Percentiles rank a stretch among this genome's conserved stretches.
Conservation (phyloP, 768 basidiomycete genomes). For the Mycena polygramma region DNA sequence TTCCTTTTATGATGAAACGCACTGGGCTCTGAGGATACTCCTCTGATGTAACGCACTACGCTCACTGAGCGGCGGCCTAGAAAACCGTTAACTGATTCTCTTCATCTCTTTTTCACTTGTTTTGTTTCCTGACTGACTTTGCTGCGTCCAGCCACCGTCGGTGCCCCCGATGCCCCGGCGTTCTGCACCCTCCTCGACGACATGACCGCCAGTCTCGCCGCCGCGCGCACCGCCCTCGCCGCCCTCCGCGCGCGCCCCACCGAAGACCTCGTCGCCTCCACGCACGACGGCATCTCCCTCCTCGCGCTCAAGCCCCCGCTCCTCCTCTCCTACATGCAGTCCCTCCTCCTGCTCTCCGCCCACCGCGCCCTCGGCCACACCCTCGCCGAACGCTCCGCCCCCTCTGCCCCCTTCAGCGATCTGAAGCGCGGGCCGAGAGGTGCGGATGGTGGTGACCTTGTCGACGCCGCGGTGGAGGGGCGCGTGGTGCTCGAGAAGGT, state of each 20-base stretch:
- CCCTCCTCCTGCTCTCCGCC: constrained; percentile 67
- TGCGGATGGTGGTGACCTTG: constrained; percentile 74
- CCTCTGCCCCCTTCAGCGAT: constrained; percentile 65
- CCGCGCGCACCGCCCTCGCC: constrained; percentile 39
- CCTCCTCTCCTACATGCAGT: constrained; percentile 65
- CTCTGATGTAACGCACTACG: constrained; percentile 61
- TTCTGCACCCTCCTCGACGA: constrained; percentile 58
- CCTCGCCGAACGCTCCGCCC: constrained; percentile 63
- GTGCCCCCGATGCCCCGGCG: constrained; percentile 33
- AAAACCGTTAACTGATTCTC: constrained; percentile 64
- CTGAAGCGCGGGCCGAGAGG: constrained; percentile 68
- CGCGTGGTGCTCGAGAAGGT: constrained; percentile 92
- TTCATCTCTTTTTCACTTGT: constrained; percentile 3
- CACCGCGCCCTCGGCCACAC: constrained; percentile 78
- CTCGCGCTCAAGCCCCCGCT: constrained; percentile 89
- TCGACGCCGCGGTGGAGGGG: constrained; percentile 83
- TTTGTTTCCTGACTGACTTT: constrained; percentile 7
- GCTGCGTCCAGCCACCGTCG: constrained; percentile 11
- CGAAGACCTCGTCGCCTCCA: background rate
- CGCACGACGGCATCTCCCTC: constrained; percentile 85
- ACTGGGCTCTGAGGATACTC: constrained; percentile 68
- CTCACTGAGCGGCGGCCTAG: constrained; percentile 64
- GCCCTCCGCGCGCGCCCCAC: background rate
- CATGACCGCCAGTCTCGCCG: constrained; percentile 73
- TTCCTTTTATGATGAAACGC: constrained; percentile 60